Conservation (phyloP, 139 green algal species). For the Gonium pectorale region DNA sequence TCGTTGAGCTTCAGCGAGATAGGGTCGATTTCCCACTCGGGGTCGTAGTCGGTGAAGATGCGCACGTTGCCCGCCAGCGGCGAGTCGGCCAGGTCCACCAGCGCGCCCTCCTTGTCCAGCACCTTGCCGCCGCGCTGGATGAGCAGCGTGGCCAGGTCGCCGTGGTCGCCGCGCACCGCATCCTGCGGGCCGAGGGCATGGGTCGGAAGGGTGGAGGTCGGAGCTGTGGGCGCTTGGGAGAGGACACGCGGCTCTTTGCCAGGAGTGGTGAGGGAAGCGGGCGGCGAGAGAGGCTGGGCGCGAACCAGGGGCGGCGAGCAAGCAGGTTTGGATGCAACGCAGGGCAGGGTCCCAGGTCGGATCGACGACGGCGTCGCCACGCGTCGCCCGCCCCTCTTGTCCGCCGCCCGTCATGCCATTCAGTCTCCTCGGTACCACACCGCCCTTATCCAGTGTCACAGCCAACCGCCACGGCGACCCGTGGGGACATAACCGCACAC, state of each 20-base stretch:
- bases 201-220: background rate
- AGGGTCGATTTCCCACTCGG: constrained; percentile 92
- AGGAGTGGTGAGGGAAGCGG: background rate
- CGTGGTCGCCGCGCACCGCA: constrained; percentile 85
- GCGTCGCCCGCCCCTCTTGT: too few relatives aligned
- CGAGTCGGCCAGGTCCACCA: constrained; percentile 64
- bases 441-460: too few relatives aligned
- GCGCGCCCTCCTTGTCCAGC: constrained; percentile 52
- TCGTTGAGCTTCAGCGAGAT: constrained; percentile 72
- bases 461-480: too few relatives aligned
- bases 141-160: constrained; percentile 83
- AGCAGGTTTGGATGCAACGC: background rate
- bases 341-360: too few relatives aligned
- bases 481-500: too few relatives aligned
- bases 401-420: too few relatives aligned
- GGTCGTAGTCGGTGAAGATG: constrained; percentile 68
- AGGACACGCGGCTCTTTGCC: too few relatives aligned
- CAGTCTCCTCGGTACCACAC: too few relatives aligned
- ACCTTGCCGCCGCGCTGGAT: constrained; percentile 80
- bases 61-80: constrained; percentile 67
- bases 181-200: constrained; percentile 68
- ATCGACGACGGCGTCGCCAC: too few relatives aligned
- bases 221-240: too few relatives aligned
- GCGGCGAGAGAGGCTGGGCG: background rate
- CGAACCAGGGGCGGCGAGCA: background rate